Evolutionary conservation across 352 stramenopile species (phyloP).

Genomic region (Phytophthora pini): DNA sequence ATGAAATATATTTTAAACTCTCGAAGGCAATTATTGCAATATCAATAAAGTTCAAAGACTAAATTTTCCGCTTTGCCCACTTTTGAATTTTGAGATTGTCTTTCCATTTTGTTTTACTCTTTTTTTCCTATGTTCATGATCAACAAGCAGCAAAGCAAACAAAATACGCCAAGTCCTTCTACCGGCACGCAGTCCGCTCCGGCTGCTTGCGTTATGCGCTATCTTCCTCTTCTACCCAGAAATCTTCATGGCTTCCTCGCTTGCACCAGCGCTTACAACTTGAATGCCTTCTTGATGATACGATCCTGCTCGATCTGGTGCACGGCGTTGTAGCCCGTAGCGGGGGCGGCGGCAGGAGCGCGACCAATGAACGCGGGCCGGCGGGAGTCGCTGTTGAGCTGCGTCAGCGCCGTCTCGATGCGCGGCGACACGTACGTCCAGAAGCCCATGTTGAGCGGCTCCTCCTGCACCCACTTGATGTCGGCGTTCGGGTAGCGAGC

Average conservation of each 20-base stretch:
- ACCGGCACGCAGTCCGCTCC: conserved; percentile 21
- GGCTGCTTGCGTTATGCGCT: conserved; percentile 11
- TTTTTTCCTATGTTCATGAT: conserved; percentile 20
- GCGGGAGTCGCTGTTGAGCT: conserved; percentile 90
- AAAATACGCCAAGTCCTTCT: conserved; percentile 36
- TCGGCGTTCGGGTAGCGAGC: conserved; percentile 93
- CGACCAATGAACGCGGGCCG: conserved; percentile 94
- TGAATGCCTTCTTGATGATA: conserved; percentile 91
- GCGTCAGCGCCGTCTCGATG: conserved; percentile 95
- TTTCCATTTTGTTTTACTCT: conserved; percentile 17
- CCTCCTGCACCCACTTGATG: conserved; percentile 96
- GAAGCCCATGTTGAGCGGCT: conserved; percentile 97
- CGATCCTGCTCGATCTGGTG: conserved; percentile 94
- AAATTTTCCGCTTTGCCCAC: too few species aligned
- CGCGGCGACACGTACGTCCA: conserved; percentile 94
- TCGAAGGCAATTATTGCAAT: too few species aligned
- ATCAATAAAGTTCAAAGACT: too few species aligned
- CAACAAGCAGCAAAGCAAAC: conserved; percentile 33
- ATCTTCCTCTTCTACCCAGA: conserved; percentile 7
- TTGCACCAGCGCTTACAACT: conserved; percentile 39
- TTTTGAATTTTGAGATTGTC: not conserved
- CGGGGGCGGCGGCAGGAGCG: conserved; percentile 91
- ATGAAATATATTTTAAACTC: too few species aligned
- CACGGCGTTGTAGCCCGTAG: conserved; percentile 95
- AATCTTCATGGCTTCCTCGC: conserved; percentile 5